Conservation (phyloP, 257 asterid genomes). For the Fraxinus americana region DNA sequence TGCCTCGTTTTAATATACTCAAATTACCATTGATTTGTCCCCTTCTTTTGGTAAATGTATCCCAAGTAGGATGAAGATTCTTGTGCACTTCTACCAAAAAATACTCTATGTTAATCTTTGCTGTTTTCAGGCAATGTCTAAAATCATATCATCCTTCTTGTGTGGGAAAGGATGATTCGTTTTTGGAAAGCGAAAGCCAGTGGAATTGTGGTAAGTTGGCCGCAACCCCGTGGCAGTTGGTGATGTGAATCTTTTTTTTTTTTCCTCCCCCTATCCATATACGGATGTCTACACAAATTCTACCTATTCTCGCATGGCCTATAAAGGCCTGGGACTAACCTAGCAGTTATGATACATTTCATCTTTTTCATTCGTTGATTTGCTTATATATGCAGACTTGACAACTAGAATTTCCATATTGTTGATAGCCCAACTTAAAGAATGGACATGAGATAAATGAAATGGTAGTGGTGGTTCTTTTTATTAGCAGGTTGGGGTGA, state of each 20-base stretch:
- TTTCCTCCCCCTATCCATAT: not conserved
- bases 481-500: not conserved
- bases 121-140: conserved; percentile 63
- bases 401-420: not conserved
- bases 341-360: not conserved
- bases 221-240: not conserved
- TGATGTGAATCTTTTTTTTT: conserved; percentile 5
- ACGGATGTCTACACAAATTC: not conserved
- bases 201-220: conserved; percentile 72
- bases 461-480: not conserved
- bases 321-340: not conserved
- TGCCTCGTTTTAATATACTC: not conserved
- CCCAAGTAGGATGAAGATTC: not conserved
- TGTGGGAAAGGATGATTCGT: conserved; percentile 51
- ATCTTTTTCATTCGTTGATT: not conserved
- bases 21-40: not conserved
- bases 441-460: not conserved
- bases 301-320: not conserved
- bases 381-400: not conserved
- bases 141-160: conserved; percentile 76
- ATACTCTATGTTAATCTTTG: not conserved
- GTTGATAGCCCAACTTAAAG: not conserved
- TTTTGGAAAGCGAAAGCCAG: conserved; percentile 35
- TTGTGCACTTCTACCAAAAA: not conserved
- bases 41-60: not conserved